Evolutionary conservation across 768 basidiomycete genomes (phyloP), one percentile per base, ranked within the genome.

Genomic region (Pulveroboletus ravenelii): DNA sequence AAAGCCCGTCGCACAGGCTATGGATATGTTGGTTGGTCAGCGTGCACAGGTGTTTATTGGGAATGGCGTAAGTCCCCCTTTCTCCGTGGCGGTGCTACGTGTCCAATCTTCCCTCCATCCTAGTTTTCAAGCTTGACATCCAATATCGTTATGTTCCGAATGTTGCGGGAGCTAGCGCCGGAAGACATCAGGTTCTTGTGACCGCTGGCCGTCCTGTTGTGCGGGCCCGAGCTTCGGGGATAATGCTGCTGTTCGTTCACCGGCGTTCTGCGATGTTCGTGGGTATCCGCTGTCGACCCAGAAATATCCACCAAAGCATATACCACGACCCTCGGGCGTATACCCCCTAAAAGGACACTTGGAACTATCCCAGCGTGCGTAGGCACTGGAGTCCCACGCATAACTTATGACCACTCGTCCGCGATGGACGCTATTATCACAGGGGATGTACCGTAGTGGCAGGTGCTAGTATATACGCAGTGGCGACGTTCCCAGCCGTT

Each of bases 1-100:
- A 47, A 75, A 76, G 53, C 77, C 76, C 10, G 75, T 84, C 10
- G 69, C 75, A 18, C 80, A 84, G 63, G 75, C 79, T 4, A 64
- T 83, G 58, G 86, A 88, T 64, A 86, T 87, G 84, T 71, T 82
- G 55, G 76, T 87, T 37, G 85, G 75, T 12, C 72, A 80, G 60
- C 67, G 80, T 45, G 84, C 84, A 1, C 78, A 84, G 56, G 72
- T 80, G 50, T 79, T 87, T 53, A 69, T 88, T 38, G 86, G 86
- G 8, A 88, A 87, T 59, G 86, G 85, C 50, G 84, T 84, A 60
- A 56, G 82, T 77, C 34, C 14, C 13, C 13, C 7, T 46, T 31
- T 31, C 20, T 29, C 12, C 39, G 2, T 42, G 12, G 15, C 17
- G 23, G 10, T 25, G 37, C 18, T 2, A 17, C 6, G 27, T 6